phyloP scores from a whole-genome alignment of 805 yeast genomes.

The Saccharomycopsis microspora region DNA sequence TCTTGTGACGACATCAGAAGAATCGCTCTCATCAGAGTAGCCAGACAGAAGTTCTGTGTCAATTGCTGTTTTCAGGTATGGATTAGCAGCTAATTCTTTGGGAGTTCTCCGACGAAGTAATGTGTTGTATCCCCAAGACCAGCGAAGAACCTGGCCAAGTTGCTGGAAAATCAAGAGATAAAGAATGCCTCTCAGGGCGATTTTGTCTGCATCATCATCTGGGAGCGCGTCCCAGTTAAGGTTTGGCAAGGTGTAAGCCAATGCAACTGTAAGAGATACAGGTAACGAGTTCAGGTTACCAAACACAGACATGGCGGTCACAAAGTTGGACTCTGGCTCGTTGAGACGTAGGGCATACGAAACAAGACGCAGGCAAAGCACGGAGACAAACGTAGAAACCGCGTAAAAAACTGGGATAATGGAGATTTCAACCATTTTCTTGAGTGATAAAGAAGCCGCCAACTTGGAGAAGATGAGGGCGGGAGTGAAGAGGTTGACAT shows the following conservation, averaged over 20 bases:
- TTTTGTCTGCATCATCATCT: constrained; percentile 54
- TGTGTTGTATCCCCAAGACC: constrained; percentile 83
- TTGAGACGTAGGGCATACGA: constrained; percentile 47
- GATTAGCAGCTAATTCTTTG: constrained; percentile 12
- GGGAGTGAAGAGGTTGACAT: constrained; percentile 91
- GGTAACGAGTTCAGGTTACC: constrained; percentile 95
- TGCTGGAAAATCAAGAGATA: constrained; percentile 71
- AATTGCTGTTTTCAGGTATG: constrained; percentile 6
- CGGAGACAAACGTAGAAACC: constrained; percentile 73
- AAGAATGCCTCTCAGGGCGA: constrained; percentile 69
- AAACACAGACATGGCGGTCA: constrained; percentile 93
- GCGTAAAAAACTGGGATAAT: constrained; percentile 78
- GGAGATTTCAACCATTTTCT: constrained; percentile 69
- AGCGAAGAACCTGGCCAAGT: constrained; percentile 69
- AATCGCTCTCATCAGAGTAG: constrained; percentile 13
- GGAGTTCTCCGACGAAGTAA: constrained; percentile 41
- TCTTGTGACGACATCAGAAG: not conserved
- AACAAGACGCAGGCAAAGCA: constrained; percentile 44
- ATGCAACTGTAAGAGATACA: constrained; percentile 75
- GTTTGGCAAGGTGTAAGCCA: constrained; percentile 66
- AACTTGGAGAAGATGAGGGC: constrained; percentile 83
- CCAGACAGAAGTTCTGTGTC: constrained; percentile 2
- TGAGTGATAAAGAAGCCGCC: constrained; percentile 54
- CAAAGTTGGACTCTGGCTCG: constrained; percentile 74
- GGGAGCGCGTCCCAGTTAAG: constrained; percentile 65